Evolutionary conservation across 768 basidiomycete genomes (phyloP).

Genomic region (Floccularia luteovirens): DNA sequence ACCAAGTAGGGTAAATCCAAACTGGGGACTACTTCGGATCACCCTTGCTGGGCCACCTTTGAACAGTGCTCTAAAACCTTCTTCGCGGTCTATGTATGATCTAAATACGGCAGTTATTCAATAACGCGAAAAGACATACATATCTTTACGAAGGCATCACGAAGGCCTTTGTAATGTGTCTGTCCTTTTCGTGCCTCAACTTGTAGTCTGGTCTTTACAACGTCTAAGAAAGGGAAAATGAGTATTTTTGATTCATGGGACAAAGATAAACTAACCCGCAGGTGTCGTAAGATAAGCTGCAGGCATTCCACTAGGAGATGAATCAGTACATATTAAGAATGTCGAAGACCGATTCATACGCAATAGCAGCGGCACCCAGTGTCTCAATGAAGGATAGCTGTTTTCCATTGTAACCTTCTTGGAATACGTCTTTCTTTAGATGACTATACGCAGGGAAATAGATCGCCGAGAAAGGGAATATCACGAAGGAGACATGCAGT

Average conservation of each 20-base stretch:
- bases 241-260: slow-evolving; percentile 5
- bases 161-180: slow-evolving; percentile 83
- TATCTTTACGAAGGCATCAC: slow-evolving; percentile 87
- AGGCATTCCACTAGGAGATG: slow-evolving; percentile 81
- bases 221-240: slow-evolving; percentile 45
- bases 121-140: slow-evolving; percentile 38
- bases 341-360: slow-evolving; percentile 48
- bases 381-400: slow-evolving; percentile 88
- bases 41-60: slow-evolving; percentile 89
- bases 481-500: slow-evolving; percentile 91
- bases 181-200: slow-evolving; percentile 89
- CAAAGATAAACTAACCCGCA: slow-evolving; percentile 46
- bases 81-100: slow-evolving; percentile 63
- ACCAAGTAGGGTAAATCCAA: slow-evolving; percentile 86
- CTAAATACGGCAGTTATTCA: slow-evolving; percentile 5
- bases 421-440: slow-evolving; percentile 88
- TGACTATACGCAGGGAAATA: slow-evolving; percentile 88
- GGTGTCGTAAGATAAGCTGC: slow-evolving; percentile 92
- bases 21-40: slow-evolving; percentile 85
- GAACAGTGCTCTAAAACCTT: slow-evolving; percentile 85
- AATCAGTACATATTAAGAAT: slow-evolving; percentile 17
- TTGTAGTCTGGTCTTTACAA: slow-evolving; percentile 95
- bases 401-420: slow-evolving; percentile 94
- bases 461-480: slow-evolving; percentile 94
- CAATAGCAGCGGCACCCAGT: slow-evolving; percentile 71